Evolutionary conservation across 1,284 basidiomycete genomes (phyloP), one percentile per base, ranked within the genome.

Genomic region (Bjerkandera adusta): DNA sequence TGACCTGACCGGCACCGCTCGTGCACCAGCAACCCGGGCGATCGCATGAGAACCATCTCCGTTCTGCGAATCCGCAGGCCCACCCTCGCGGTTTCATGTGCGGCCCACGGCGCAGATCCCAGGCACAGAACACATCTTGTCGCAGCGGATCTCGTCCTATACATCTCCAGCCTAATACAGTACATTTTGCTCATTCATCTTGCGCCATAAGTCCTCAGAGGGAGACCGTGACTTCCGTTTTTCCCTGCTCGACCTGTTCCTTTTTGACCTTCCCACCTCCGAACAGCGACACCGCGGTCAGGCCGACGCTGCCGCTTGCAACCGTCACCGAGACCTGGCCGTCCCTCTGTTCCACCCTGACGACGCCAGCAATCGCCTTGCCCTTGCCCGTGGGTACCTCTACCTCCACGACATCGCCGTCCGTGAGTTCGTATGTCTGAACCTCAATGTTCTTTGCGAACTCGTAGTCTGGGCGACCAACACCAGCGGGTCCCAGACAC

Each of bases 391-490:
- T 61, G 0, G 81, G 80, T 27, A 84, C 64, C 18, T 68, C 67
- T 12, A 69, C 65, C 38, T 68, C 58, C 5, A 73, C 68, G 12
- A 58, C 58, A 48, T 71, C 63, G 0, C 74, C 75, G 21, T 75
- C 74, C 12, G 62, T 68, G 24, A 82, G 58, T 54, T 76, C 72
- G 57, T 83, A 85, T 18, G 75, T 64, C 32, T 72, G 68, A 15
- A 82, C 65, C 51, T 82, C 75, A 29, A 85, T 53, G 16, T 68
- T 67, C 49, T 73, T 63, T 43, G 69, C 68, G 45, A 80, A 79
- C 29, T 81, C 75, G 57, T 88, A 88, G 61, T 88, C 85, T 3
- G 85, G 84, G 7, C 75, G 70, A n/a, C 72, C 73, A 12, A 70
- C 66, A 10, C 71, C 71, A 12, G 65, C 59, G 1, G 82, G 77